Evolutionary conservation across 148 eudicot species (phyloP).

Genomic region (Rhododendron kiyosumense): DNA sequence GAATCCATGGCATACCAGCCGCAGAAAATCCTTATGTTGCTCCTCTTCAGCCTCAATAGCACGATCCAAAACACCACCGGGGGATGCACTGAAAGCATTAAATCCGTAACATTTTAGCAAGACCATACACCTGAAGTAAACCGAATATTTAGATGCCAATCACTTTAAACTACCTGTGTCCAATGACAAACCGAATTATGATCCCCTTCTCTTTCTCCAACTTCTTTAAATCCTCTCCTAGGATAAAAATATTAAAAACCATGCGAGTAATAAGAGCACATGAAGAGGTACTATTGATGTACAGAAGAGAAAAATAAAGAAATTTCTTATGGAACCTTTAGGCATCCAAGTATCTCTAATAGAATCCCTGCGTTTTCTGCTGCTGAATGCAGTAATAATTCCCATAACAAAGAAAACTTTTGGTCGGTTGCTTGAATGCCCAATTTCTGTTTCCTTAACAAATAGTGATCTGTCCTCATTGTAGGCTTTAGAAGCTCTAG

Average conservation of each 20-base stretch:
- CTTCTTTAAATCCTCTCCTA: slow-evolving; percentile 49
- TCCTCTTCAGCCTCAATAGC: slow-evolving; percentile 66
- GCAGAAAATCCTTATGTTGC: slow-evolving; percentile 56
- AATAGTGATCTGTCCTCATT: slow-evolving; percentile 19
- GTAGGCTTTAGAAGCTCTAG: slow-evolving; percentile 45
- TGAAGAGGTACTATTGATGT: not conserved
- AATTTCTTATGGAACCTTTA: slow-evolving; percentile 33
- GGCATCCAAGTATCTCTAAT: slow-evolving; percentile 82
- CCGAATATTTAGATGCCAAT: not conserved
- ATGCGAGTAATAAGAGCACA: not conserved
- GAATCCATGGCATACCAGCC: slow-evolving; percentile 42
- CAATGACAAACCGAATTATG: slow-evolving; percentile 67
- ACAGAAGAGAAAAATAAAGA: not conserved
- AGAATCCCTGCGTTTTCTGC: slow-evolving; percentile 76
- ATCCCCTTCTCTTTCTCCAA: slow-evolving; percentile 75
- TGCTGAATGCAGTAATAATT: slow-evolving; percentile 73
- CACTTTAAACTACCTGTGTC: slow-evolving; percentile 53
- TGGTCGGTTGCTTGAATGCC: slow-evolving; percentile 29
- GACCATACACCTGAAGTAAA: slow-evolving; percentile 1
- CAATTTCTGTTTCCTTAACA: slow-evolving; percentile 11
- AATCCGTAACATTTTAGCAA: slow-evolving; percentile 8
- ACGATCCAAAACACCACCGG: slow-evolving; percentile 72
- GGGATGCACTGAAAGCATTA: slow-evolving; percentile 42
- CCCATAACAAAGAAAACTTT: slow-evolving; percentile 74
- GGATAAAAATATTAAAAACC: not conserved